Conservation (phyloP, 495 filamentous ascomycete species). For the Penicillium diatomitis region DNA sequence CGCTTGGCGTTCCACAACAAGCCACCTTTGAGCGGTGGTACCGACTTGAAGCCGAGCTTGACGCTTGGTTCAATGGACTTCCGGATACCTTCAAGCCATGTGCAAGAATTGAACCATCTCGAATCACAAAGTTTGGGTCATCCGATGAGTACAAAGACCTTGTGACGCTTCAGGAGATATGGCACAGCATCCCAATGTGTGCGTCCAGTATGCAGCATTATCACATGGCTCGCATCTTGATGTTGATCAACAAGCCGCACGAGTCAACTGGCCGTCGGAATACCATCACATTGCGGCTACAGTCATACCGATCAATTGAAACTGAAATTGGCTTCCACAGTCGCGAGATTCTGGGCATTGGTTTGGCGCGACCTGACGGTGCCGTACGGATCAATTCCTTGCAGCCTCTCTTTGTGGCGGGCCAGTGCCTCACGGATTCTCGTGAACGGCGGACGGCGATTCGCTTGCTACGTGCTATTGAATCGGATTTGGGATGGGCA, state of each 20-base stretch:
- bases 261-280: conserved; percentile 42
- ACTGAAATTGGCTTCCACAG: conserved; percentile 47
- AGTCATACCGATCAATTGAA: conserved; percentile 45
- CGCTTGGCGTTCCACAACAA: conserved; percentile 43
- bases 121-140: conserved; percentile 9
- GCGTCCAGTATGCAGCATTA: conserved; percentile 56
- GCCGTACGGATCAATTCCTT: conserved; percentile 49
- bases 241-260: conserved; percentile 54
- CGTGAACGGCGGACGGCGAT: conserved; percentile 43
- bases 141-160: conserved; percentile 21
- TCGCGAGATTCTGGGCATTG: conserved; percentile 49
- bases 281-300: conserved; percentile 42
- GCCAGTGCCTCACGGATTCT: conserved; percentile 45
- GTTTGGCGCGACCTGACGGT: conserved; percentile 43
- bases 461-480: conserved; percentile 46
- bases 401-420: conserved; percentile 54
- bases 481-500: conserved; percentile 53
- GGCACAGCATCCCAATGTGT: conserved; percentile 56
- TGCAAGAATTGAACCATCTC: conserved; percentile 29
- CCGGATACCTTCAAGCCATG: conserved; percentile 49
- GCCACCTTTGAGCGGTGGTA: conserved; percentile 49
- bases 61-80: conserved; percentile 48
- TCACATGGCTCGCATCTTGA: conserved; percentile 54
- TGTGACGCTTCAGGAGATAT: conserved; percentile 45
- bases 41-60: conserved; percentile 44